Conservation (phyloP, 352 stramenopile species). For the Globisporangium ultimum region DNA sequence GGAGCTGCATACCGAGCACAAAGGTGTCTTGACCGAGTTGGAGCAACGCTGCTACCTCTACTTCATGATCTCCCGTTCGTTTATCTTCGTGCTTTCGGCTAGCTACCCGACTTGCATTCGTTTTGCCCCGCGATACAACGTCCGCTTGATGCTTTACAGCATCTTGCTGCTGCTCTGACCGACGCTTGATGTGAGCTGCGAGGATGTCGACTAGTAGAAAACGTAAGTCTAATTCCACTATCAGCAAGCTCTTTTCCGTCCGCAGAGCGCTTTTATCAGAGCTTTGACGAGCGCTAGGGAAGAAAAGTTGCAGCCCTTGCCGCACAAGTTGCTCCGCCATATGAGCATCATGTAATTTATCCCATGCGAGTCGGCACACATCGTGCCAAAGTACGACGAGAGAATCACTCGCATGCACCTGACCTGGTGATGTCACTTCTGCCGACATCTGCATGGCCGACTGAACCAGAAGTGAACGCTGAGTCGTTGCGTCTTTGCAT, state of each 20-base stretch:
- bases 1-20: conserved; percentile 33
- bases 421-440: neutral
- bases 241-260: conserved; percentile 44
- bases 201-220: conserved; percentile 49
- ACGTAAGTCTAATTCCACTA: conserved; percentile 52
- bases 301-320: conserved; percentile 37
- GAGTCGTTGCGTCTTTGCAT: conserved; percentile 31
- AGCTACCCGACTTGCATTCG: neutral
- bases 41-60: conserved; percentile 20
- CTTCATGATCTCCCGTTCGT: conserved; percentile 6
- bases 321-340: conserved; percentile 26
- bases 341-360: conserved; percentile 28
- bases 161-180: conserved; percentile 11
- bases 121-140: neutral
- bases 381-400: conserved; percentile 49
- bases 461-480: neutral
- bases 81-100: neutral
- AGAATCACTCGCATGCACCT: conserved; percentile 10
- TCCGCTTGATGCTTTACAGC: conserved; percentile 11
- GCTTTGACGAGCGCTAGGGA: conserved; percentile 14
- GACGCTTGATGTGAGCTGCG: conserved; percentile 31
- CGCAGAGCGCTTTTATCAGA: conserved; percentile 8
- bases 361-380: conserved; percentile 42
- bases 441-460: neutral
- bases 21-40: conserved; percentile 21